Conservation (phyloP, 768 basidiomycete genomes). For the Hericium coralloides region DNA sequence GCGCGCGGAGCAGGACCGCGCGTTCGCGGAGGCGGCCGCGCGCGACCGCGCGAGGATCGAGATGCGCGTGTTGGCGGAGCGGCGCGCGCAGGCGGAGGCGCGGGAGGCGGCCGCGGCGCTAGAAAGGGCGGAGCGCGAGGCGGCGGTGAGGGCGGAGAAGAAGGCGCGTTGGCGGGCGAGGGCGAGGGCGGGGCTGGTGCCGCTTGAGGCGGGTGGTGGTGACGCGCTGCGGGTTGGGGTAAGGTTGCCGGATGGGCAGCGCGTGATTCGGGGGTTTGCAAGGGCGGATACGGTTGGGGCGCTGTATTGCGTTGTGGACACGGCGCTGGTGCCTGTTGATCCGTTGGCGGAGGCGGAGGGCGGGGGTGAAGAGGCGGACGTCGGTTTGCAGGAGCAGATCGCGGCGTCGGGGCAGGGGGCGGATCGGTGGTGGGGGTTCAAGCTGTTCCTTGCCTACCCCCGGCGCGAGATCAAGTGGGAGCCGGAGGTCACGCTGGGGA, state of each 20-base stretch:
- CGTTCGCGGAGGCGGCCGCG: slow-evolving; percentile 55
- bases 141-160: slow-evolving; percentile 20
- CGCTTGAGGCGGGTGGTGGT: slow-evolving; percentile 25
- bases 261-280: slow-evolving; percentile 51
- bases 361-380: slow-evolving; percentile 21
- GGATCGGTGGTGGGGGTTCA: slow-evolving; percentile 67
- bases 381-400: slow-evolving; percentile 28
- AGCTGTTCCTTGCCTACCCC: slow-evolving; percentile 61
- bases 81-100: slow-evolving; percentile 29
- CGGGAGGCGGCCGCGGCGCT: slow-evolving; percentile 17
- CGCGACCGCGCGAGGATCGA: slow-evolving; percentile 45
- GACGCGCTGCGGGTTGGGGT: slow-evolving; percentile 43
- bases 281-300: slow-evolving; percentile 41
- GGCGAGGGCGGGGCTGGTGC: slow-evolving; percentile 41
- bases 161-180: slow-evolving; percentile 45
- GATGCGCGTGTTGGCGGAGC: slow-evolving; percentile 21
- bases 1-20: slow-evolving; percentile 76
- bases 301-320: slow-evolving; percentile 70
- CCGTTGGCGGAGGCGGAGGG: slow-evolving; percentile 38
- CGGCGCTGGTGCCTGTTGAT: slow-evolving; percentile 41
- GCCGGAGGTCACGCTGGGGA: slow-evolving; percentile 11
- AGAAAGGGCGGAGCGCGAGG: slow-evolving; percentile 14
- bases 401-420: slow-evolving; percentile 13
- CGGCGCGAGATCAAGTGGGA: slow-evolving; percentile 48
- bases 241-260: slow-evolving; percentile 40